Evolutionary conservation across 148 eudicot genomes (phyloP).

Genomic region (Limonium bicolor): DNA sequence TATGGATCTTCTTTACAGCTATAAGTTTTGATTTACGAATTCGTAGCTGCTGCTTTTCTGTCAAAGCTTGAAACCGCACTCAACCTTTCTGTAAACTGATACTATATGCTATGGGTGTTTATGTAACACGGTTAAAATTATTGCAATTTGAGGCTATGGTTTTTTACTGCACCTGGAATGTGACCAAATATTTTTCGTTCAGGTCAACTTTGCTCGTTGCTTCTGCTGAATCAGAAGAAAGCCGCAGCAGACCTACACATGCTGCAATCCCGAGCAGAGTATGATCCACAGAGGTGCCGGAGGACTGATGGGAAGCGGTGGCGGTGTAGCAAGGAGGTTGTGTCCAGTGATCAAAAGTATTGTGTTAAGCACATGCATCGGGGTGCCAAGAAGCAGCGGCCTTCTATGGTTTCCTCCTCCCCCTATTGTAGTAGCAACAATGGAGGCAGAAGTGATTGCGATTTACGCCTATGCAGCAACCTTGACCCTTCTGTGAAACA

Average conservation of each 20-base stretch:
- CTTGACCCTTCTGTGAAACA: too few species aligned
- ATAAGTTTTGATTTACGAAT: too few species aligned
- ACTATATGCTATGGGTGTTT: neutral
- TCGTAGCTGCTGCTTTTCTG: too few species aligned
- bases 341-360: slow-evolving; percentile 1
- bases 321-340: slow-evolving; percentile 1
- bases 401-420: too few species aligned
- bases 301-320: slow-evolving; percentile 3
- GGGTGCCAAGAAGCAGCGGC: slow-evolving; percentile 4
- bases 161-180: neutral
- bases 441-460: too few species aligned
- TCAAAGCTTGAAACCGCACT: too few species aligned
- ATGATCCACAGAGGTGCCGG: neutral
- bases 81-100: too few species aligned
- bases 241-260: neutral
- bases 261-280: neutral
- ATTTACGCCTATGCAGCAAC: too few species aligned
- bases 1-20: neutral
- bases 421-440: too few species aligned
- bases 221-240: too few species aligned
- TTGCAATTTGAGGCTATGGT: neutral
- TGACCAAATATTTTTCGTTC: neutral
- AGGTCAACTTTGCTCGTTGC: neutral
- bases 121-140: too few species aligned
- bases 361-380: slow-evolving; percentile 4